Percentiles rank a stretch among this genome's conserved stretches.
phyloP scores from a whole-genome alignment of 768 basidiomycete genomes.

The Suillus subalutaceus region DNA sequence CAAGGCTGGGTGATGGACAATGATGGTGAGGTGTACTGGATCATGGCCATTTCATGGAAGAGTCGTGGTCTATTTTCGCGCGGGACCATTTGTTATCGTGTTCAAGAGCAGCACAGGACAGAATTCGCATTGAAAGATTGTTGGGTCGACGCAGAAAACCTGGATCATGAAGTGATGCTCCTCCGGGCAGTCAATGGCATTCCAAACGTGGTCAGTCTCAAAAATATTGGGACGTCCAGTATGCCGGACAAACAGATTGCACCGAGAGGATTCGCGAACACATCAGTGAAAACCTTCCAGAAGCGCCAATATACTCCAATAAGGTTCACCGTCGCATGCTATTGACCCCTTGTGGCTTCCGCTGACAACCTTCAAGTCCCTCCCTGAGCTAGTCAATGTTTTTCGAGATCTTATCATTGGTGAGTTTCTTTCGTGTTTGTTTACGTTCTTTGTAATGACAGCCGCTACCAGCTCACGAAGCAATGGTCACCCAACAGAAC shows the following conservation, averaged over 20 bases:
- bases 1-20: not conserved
- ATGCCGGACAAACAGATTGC: not conserved
- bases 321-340: not conserved
- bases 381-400: not conserved
- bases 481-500: not conserved
- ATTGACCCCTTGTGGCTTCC: not conserved
- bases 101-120: not conserved
- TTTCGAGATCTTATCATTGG: not conserved
- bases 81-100: not conserved
- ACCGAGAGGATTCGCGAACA: not conserved
- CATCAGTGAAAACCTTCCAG: not conserved
- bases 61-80: not conserved
- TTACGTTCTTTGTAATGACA: not conserved
- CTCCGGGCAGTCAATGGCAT: not conserved
- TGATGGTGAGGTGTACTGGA: not conserved
- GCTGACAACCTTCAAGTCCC: not conserved
- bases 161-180: not conserved
- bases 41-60: not conserved
- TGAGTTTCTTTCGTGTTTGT: constrained; percentile 19
- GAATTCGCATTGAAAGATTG: not conserved
- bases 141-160: not conserved
- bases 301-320: not conserved
- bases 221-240: not conserved
- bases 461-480: not conserved
- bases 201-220: not conserved